Percentiles rank a stretch among this genome's conserved stretches.
Evolutionary conservation across 2,329 filamentous ascomycete species (phyloP).

Genomic region (Penicillium expansum): DNA sequence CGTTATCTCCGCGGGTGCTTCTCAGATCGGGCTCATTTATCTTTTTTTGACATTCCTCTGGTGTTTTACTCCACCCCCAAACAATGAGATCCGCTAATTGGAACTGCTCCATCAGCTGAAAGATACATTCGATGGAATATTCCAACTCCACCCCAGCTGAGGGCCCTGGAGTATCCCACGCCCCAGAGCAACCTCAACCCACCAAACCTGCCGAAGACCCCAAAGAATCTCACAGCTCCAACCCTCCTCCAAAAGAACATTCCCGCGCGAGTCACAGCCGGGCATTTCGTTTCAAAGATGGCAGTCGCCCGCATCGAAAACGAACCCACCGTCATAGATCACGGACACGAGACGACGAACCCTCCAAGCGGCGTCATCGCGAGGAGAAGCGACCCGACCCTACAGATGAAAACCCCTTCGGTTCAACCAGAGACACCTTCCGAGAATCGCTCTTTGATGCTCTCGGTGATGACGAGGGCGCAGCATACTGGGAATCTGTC

Average conservation of each 20-base stretch:
- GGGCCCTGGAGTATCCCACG: not conserved
- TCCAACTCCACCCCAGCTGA: not conserved
- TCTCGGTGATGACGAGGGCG: slow-evolving; percentile 93
- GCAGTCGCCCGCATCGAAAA: slow-evolving; percentile 16
- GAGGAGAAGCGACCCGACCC: slow-evolving; percentile 7
- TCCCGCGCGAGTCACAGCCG: not conserved
- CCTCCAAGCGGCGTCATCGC: slow-evolving; percentile 28
- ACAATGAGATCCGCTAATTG: not conserved
- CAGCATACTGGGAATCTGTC: slow-evolving; percentile 91
- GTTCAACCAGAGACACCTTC: slow-evolving; percentile 63
- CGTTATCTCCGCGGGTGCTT: slow-evolving; percentile 2
- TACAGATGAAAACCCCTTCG: not conserved
- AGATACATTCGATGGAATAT: not conserved
- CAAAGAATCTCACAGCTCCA: no score
- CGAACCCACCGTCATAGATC: not conserved
- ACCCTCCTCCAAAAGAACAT: not conserved
- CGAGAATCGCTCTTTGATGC: slow-evolving; percentile 94
- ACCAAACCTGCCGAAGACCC: not conserved
- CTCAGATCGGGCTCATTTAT: not conserved
- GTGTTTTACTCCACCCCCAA: not conserved
- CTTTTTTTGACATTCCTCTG: not conserved
- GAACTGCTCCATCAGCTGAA: not conserved
- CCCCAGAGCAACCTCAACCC: not conserved
- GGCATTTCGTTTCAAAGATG: slow-evolving; percentile 15
- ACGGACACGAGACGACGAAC: slow-evolving; percentile 1